These are phyloP conservation scores for Gossypium longicalyx DNA, from an alignment of 345 rosid species.

Conservation along the genomic window DNA sequence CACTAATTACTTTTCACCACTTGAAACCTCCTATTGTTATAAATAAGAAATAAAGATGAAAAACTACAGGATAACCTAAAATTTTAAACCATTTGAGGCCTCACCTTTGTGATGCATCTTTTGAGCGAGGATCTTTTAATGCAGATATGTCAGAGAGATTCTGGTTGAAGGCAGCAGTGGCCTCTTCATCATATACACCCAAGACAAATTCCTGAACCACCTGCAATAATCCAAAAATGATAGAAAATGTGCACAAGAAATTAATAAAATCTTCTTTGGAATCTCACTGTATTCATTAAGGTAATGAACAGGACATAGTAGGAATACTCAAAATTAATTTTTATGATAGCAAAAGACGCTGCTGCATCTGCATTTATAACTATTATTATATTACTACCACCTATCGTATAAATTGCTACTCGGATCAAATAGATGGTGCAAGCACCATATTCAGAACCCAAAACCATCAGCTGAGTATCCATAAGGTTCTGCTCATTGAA, in stretches of 20 bases:
- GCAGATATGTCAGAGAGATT: slow-evolving; percentile 67
- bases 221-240: slow-evolving; percentile 32
- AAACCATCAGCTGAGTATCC: slow-evolving; percentile 2
- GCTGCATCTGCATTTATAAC: not conserved
- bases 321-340: not conserved
- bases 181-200: slow-evolving; percentile 75
- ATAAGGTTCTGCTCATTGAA: not conserved
- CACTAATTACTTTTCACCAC: not conserved
- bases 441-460: not conserved
- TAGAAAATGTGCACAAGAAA: not conserved
- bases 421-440: slow-evolving; percentile 1
- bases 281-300: not conserved
- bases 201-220: slow-evolving; percentile 73
- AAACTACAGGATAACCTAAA: not conserved
- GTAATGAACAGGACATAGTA: not conserved
- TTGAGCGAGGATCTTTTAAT: slow-evolving; percentile 70
- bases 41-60: not conserved
- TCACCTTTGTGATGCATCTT: slow-evolving; percentile 85
- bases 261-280: not conserved
- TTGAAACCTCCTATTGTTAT: not conserved
- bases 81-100: not conserved
- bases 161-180: slow-evolving; percentile 70
- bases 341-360: not conserved
- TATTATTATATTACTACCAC: not conserved
- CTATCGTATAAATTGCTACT: not conserved